Evolutionary conservation across 2,329 filamentous ascomycete species (phyloP), one percentile per base, ranked within the genome.

Genomic region (Diaporthe australafricana): DNA sequence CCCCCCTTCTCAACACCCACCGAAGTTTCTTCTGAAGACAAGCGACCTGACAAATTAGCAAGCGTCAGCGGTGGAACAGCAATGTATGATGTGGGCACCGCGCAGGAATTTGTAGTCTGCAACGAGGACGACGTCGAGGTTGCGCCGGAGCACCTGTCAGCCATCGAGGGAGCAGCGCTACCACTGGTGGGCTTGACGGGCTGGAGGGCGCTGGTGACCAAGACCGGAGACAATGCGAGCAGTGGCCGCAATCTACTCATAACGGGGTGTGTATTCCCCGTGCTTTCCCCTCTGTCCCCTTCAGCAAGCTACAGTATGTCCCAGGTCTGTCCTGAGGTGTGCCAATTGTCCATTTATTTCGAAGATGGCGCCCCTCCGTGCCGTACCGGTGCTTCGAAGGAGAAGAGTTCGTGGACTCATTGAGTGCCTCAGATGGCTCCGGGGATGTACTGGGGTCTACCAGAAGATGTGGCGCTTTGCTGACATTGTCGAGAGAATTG

Each of bases 121-220:
- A 86, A 90, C 68, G 91, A 91, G 62, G 83, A 83, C 30, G 94
- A 98, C 77, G 86, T 98, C 12, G 95, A 97, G 79, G 87, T 88
- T 71, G 92, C 91, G 9, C 96, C 96, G 0, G 83, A 81, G 56
- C 94, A 98, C 81, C 84, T 98, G 52, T 88, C 83, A 0, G 84
- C 91, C 62, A 88, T 87, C 1, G 94, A 98, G 82, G 94, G 92
- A 0, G 96, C 96, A 0, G 94, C 95, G 8, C 80, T 98, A 57
- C 95, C 96, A 3, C 84, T 98, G 42, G 94, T 94, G 0, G 96
- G 95, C 0, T 79, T 98, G 73, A 98, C 96, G 1, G 96, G 89
- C 8, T 98, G 94, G 94, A 87, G 96, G 55, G 96, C 95, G 0
- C 84, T 97, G 53, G 89, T 96, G 66, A 92, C 89, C 8, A 98